Evolutionary conservation across 441 rosid species (phyloP).

Genomic region (Euphorbia corollata): DNA sequence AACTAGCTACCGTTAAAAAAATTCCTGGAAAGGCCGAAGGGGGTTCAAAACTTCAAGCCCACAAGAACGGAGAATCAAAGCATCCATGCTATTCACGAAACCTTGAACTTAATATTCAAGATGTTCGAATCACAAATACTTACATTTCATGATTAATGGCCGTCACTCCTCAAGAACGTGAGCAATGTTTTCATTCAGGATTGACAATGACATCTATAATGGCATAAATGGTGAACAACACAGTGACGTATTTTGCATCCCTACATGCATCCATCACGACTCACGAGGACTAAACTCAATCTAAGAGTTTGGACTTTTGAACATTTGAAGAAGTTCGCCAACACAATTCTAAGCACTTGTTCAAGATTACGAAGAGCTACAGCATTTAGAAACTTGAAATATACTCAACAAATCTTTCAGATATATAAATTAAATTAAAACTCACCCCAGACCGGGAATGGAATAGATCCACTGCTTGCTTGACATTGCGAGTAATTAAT

Average conservation of each 20-base stretch:
- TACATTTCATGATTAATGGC: not conserved
- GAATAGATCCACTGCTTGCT: constrained; percentile 73
- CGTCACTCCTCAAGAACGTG: not conserved
- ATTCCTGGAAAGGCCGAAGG: too few species aligned
- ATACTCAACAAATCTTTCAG: not conserved
- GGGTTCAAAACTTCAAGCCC: not conserved
- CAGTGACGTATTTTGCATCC: not conserved
- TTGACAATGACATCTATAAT: too few species aligned
- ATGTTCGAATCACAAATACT: not conserved
- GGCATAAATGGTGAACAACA: not conserved
- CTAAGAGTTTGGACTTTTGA: not conserved
- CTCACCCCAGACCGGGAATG: constrained; percentile 70
- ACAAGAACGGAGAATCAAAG: not conserved
- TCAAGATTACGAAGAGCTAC: not conserved
- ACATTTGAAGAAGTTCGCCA: not conserved
- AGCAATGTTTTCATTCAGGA: too few species aligned
- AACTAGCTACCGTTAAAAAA: not conserved
- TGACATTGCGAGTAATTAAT: constrained; percentile 78
- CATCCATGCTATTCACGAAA: not conserved
- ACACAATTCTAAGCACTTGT: not conserved
- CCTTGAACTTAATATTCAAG: not conserved
- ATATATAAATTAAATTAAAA: not conserved
- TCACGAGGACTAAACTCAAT: not conserved
- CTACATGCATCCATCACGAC: not conserved
- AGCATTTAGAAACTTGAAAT: not conserved